Evolutionary conservation across 805 yeast genomes (phyloP), one percentile per base, ranked within the genome.

Genomic region (Scheffersomyces ergatensis): DNA sequence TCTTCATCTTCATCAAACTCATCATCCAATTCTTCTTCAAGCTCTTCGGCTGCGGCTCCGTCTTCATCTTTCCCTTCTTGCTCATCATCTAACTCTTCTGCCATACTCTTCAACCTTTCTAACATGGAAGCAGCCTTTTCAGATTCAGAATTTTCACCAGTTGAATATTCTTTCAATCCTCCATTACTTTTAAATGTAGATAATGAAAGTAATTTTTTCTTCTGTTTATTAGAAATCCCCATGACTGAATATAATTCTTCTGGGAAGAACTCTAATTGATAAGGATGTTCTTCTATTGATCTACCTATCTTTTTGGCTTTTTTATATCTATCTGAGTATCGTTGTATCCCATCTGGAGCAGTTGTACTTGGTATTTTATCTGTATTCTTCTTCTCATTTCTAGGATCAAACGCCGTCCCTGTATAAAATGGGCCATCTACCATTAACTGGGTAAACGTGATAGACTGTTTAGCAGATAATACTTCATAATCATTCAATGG

Each of bases 311-410:
- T 80, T 41, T 86, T 76, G 51, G 79, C 80, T 57, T 83, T 83
- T 48, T 83, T 68, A 62, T 86, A 90, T 57, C 72, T 74, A 60
- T 90, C 97, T 2, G 95, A 80, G 57, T 88, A 88, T 52, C 97
- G 74, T 55, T 82, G 78, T 33, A 90, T 76, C 2, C 92, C 89
- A 57, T 87, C 96, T 0, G 63, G 52, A 0, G 55, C 50, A 2
- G 55, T 51, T 8, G 38, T 40, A 13, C 16, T 37, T 33, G 9
- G 36, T 37, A 12, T 15, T 13, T 14, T 24, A 19, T 16, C 41
- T 24, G 12, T 36, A 30, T 32, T 37, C 17, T 33, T 40, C 4
- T 42, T 47, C 14, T 43, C 49, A 5, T 50, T 43, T 9, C 50
- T 62, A 15, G 58, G 54, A 24, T 66, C 63, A 5, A 64, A 43